Conservation (phyloP, 208 protist genomes). For the Phytomonas serpens region DNA sequence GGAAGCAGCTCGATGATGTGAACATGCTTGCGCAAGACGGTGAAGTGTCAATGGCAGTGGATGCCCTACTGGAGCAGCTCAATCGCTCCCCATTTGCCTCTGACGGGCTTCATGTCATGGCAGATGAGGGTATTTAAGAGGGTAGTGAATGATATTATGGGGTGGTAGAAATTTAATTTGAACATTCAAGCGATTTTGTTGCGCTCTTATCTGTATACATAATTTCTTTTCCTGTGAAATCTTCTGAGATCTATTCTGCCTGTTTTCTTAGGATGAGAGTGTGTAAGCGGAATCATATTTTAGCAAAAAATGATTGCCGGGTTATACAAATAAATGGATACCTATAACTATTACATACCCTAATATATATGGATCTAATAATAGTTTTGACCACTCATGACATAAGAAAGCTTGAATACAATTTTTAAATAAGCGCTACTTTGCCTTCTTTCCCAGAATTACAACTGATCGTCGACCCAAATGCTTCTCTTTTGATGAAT, state of each 20-base stretch:
- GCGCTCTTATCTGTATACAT: not conserved
- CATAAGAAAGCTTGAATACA: not conserved
- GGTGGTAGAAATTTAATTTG: not conserved
- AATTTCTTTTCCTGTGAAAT: not conserved
- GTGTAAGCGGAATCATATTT: not conserved
- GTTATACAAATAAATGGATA: not conserved
- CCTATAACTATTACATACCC: not conserved
- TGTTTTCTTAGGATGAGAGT: not conserved
- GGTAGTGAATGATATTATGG: not conserved
- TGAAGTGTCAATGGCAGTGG: constrained; percentile 29
- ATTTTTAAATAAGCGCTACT: not conserved
- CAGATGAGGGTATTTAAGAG: constrained; percentile 23
- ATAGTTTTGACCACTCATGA: not conserved
- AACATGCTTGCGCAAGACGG: constrained; percentile 10
- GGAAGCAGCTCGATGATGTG: not conserved
- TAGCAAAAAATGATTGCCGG: not conserved
- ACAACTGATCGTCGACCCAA: not conserved
- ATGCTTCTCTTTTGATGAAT: not conserved
- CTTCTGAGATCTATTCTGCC: not conserved
- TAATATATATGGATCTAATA: not conserved
- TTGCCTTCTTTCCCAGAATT: not conserved
- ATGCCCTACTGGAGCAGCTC: constrained; percentile 22
- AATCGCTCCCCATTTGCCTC: constrained; percentile 17
- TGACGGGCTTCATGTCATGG: constrained; percentile 41
- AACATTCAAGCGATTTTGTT: not conserved